Base-by-base conservation (phyloP, 306 rosid species). In the Alnus rubra region DNA sequence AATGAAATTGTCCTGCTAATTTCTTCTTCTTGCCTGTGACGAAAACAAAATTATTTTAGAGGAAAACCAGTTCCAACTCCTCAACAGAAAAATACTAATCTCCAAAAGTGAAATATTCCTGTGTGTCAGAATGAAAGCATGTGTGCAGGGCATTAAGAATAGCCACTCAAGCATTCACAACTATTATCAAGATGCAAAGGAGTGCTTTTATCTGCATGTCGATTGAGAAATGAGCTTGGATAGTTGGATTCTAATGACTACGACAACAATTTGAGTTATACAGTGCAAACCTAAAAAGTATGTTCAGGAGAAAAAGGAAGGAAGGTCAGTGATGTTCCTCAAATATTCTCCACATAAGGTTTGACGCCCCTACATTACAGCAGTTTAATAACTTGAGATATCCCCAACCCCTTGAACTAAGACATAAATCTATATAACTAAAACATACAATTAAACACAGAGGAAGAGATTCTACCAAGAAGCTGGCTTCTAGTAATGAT, bases 1-100 rank as follows among this genome's bases (percentile, higher is more conserved):
- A 95, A 75, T 15, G 99, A 91, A 78, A 95, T 91, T 8, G 98
- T 93, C 75, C 91, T 84, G 82, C 87, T 87, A 33, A 89, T 97
- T 55, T 74, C 86, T 81, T 95, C 96, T 69, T 89, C 98, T 80
- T 90, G 97, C 89, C 98, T 94, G 88, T 64, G 49, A 81, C 51
- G 79, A 19, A 42, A 50, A 69, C 37, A 16, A 59, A 6, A 59
- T 77, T 55, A 55, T 67, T 31, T 76, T 75, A 78, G 85, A 65
- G 42, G 3, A 33, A 18, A 59, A 59, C 65, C 44, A 45, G 37
- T 70, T 73, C 53, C 9, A 1, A 68, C 11, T 42, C 45, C 68
- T 53, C 23, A 15, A 55, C 37, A 30, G 19, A 53, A 74, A 18
- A 16, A 53, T 35, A 28, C 56, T 3, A 62, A 63, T 60, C 5